Conservation (phyloP, 106 monocot genomes). For the Posidonia australis region DNA sequence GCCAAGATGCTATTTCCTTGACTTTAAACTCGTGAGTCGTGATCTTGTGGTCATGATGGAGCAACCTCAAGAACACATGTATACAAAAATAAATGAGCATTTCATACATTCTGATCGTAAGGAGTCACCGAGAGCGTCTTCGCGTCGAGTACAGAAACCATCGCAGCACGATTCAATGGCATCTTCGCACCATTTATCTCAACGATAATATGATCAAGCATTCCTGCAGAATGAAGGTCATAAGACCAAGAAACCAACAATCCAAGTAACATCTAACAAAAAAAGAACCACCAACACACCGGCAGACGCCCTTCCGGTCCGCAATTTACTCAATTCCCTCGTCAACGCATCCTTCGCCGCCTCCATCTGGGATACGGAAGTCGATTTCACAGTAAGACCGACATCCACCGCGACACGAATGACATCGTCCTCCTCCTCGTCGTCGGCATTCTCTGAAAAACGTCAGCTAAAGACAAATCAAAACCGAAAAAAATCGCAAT, state of each 20-base stretch:
- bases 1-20: too few relatives aligned
- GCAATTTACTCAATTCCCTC: conserved; percentile 72
- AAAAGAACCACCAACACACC: conserved; percentile 23
- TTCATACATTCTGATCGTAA: conserved; percentile 69
- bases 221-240: conserved; percentile 12
- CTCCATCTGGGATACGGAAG: conserved; percentile 67
- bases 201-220: conserved; percentile 92
- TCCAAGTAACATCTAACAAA: too few relatives aligned
- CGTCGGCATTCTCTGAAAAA: background rate
- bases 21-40: too few relatives aligned
- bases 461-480: background rate
- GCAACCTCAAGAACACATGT: too few relatives aligned
- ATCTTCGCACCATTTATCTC: conserved; percentile 61
- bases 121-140: conserved; percentile 87
- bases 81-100: background rate
- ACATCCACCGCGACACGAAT: conserved; percentile 51
- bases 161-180: conserved; percentile 68
- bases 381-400: conserved; percentile 59
- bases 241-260: background rate
- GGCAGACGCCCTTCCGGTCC: conserved; percentile 83
- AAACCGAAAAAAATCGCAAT: background rate
- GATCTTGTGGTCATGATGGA: too few relatives aligned
- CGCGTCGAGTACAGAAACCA: conserved; percentile 81
- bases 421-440: conserved; percentile 39
- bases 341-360: conserved; percentile 65